Percentiles rank a stretch among this genome's conserved stretches.
These are phyloP conservation scores for Penicillium dipodomyicola DNA, from an alignment of 495 filamentous ascomycete genomes.

Conservation along the genomic window DNA sequence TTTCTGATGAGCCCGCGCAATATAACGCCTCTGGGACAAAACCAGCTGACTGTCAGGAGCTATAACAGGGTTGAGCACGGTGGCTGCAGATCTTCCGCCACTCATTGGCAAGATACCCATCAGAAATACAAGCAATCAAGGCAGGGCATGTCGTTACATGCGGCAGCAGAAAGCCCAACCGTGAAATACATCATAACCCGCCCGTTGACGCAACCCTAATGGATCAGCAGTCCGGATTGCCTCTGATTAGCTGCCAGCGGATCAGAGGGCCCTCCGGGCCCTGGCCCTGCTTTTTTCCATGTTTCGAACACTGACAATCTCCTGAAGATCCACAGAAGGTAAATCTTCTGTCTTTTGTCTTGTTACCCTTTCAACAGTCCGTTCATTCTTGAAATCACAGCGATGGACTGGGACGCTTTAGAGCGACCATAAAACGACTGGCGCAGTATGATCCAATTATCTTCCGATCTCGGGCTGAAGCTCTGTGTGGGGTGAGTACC, in stretches of 20 bases:
- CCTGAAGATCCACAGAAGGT: slow-evolving; percentile 21
- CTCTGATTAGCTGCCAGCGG: slow-evolving; percentile 14
- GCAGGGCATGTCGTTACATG: slow-evolving; percentile 24
- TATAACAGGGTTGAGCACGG: slow-evolving; percentile 16
- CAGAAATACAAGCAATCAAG: slow-evolving; percentile 1
- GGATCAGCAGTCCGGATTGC: slow-evolving; percentile 19
- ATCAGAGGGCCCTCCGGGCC: slow-evolving; percentile 5
- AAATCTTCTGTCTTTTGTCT: slow-evolving; percentile 11
- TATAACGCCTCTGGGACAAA: slow-evolving; percentile 12
- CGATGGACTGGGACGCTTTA: slow-evolving; percentile 16
- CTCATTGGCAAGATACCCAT: slow-evolving; percentile 15
- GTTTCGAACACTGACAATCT: slow-evolving; percentile 22
- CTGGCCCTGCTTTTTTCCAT: slow-evolving; percentile 10
- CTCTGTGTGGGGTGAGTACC: slow-evolving; percentile 39
- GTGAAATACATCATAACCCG: slow-evolving; percentile 3
- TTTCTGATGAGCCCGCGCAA: slow-evolving; percentile 14
- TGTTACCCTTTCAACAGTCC: not conserved
- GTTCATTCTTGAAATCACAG: slow-evolving; percentile 6
- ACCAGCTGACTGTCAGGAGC: slow-evolving; percentile 7
- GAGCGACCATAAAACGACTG: slow-evolving; percentile 5
- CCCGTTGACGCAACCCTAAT: slow-evolving; percentile 25
- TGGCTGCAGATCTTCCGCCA: slow-evolving; percentile 4
- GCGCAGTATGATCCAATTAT: slow-evolving; percentile 34
- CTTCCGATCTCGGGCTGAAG: slow-evolving; percentile 37
- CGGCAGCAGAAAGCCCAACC: slow-evolving; percentile 8